phyloP scores from a whole-genome alignment of 2,329 filamentous ascomycete genomes.

The Colletotrichum sp. region DNA sequence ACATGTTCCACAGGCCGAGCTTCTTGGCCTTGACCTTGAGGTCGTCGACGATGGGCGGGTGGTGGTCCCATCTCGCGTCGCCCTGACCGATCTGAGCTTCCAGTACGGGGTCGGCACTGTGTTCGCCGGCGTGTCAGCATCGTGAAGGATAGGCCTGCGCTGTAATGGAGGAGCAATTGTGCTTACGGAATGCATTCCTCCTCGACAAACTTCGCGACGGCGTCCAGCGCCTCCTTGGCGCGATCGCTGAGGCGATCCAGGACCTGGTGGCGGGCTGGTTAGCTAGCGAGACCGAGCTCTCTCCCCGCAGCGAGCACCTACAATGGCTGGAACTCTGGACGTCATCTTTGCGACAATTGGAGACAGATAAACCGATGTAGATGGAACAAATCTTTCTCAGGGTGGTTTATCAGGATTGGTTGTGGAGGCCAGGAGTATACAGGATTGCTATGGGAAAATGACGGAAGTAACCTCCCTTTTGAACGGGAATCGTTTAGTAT shows the following conservation, averaged over 20 bases:
- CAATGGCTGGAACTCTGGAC: slow-evolving; percentile 27
- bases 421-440: not conserved
- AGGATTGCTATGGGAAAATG: not conserved
- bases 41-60: slow-evolving; percentile 84
- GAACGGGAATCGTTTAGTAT: slow-evolving; percentile 5
- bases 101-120: slow-evolving; percentile 78
- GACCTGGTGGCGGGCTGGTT: slow-evolving; percentile 37
- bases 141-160: not conserved
- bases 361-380: not conserved
- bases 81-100: slow-evolving; percentile 81
- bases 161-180: not conserved
- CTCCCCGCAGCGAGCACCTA: slow-evolving; percentile 18
- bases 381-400: not conserved
- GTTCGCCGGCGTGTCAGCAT: not conserved
- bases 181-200: slow-evolving; percentile 86
- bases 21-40: slow-evolving; percentile 84
- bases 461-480: slow-evolving; percentile 1
- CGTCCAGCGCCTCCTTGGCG: slow-evolving; percentile 82
- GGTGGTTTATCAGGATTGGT: not conserved
- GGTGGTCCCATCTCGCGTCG: slow-evolving; percentile 76
- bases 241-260: slow-evolving; percentile 75
- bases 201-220: slow-evolving; percentile 95
- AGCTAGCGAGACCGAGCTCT: not conserved
- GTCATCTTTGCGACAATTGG: slow-evolving; percentile 23
- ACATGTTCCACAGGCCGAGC: slow-evolving; percentile 97